Base-by-base conservation (phyloP, 192 early-diverging fungal genomes). In the Coemansia furcata region DNA sequence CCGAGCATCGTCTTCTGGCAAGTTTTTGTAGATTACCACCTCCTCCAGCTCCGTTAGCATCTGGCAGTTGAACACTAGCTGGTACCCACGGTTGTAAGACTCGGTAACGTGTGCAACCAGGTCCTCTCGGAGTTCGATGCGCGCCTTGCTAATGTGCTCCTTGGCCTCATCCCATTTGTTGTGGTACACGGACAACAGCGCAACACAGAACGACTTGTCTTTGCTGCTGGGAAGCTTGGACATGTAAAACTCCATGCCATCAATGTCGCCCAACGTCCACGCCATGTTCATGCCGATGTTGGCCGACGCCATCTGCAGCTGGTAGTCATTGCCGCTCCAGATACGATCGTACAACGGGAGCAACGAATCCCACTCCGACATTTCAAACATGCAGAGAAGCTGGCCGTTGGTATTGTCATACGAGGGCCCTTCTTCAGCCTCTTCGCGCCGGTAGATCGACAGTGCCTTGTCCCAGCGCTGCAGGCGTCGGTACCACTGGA, bases 1-100 rank as follows among this genome's bases (percentile, higher is more conserved):
- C 21, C 88, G 78, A 42, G 95, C 89, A 0, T 87, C 85, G 30
- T 95, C 87, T 54, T 95, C 90, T 17, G 88, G 79, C 10, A 85
- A 76, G 55, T 89, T 87, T 70, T 95, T 96, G 75, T 94, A 99
- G 0, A 82, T 74, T 35, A 99, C 94, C 57, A 99, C 95, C 72
- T 99, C 97, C 74, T 99, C 97, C 46, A 99, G 71, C 72, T 99
- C 97, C 0, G 94, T 90, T 63, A 99, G 88, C 95, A 99, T 95
- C 76, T 99, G 97, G 43, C 94, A 92, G 19, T 91, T 87, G 9
- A 98, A 93, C 5, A 97, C 80, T 63, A 69, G 87, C 64, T 84
- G 83, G 70, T 98, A 97, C 0, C 93, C 91, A 44, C 95, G 90
- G 66, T 89, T 93, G 70, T 98, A 98, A 44, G 93, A 95, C 69